phyloP scores from a whole-genome alignment of 1,139 yeast species.

The Wickerhamiella pararugosa region DNA sequence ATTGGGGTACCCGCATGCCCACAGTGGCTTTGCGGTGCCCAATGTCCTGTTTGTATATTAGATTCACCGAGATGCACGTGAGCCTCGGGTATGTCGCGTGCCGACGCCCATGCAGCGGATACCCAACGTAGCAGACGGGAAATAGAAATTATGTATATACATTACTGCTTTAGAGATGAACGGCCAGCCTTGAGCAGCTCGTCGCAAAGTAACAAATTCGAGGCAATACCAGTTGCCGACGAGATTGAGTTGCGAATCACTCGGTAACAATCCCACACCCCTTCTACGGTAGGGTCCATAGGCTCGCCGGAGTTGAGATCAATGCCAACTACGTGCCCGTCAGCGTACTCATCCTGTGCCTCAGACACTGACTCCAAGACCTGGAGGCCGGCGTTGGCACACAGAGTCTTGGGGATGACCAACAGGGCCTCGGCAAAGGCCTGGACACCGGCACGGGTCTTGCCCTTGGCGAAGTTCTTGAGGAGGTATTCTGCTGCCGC shows the following conservation, averaged over 20 bases:
- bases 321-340: slow-evolving; percentile 66
- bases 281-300: slow-evolving; percentile 87
- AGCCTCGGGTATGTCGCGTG: too few species aligned
- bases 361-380: slow-evolving; percentile 76
- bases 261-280: slow-evolving; percentile 92
- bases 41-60: too few species aligned
- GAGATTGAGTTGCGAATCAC: slow-evolving; percentile 86
- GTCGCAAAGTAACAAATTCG: slow-evolving; percentile 83
- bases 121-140: too few species aligned
- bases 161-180: slow-evolving; percentile 57
- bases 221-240: slow-evolving; percentile 88
- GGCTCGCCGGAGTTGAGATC: slow-evolving; percentile 89
- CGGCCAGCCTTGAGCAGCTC: slow-evolving; percentile 94
- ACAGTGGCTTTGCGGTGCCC: too few species aligned
- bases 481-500: slow-evolving; percentile 58
- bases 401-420: slow-evolving; percentile 82
- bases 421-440: slow-evolving; percentile 89
- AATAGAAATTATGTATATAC: too few species aligned
- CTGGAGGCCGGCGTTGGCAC: slow-evolving; percentile 88
- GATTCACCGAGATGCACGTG: too few species aligned
- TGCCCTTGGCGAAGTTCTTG: slow-evolving; percentile 52
- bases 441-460: slow-evolving; percentile 74
- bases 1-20: too few species aligned
- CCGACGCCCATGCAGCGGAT: too few species aligned
- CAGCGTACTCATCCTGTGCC: slow-evolving; percentile 80